phyloP scores from a whole-genome alignment of 2,329 filamentous ascomycete species.

The Trichocomaceae sp. region DNA sequence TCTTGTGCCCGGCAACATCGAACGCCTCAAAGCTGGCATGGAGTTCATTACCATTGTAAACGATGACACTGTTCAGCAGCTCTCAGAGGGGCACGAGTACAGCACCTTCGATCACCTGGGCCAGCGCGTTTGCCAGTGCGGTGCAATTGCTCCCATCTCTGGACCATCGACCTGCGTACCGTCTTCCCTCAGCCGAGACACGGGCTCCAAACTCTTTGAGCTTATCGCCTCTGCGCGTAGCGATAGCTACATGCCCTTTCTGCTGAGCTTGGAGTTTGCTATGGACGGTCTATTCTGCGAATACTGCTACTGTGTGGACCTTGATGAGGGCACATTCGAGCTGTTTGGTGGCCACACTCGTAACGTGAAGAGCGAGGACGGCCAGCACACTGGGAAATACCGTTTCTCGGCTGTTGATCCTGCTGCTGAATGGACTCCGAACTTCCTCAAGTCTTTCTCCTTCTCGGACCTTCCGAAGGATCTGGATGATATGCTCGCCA shows the following conservation, averaged over 20 bases:
- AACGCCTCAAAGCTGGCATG: constrained; percentile 18
- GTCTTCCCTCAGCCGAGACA: constrained; percentile 16
- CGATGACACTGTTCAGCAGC: background rate
- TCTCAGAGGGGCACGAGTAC: background rate
- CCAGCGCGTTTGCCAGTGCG: constrained; percentile 1
- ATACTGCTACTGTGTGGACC: constrained; percentile 23
- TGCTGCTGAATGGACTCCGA: background rate
- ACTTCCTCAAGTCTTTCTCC: constrained; percentile 1
- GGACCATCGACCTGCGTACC: background rate
- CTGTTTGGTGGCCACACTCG: constrained; percentile 12
- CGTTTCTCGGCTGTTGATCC: constrained; percentile 3
- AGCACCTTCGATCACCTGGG: background rate
- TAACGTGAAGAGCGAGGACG: background rate
- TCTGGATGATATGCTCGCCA: background rate
- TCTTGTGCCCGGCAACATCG: constrained; percentile 17
- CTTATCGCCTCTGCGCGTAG: constrained; percentile 14
- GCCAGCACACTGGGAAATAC: background rate
- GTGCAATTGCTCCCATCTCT: background rate
- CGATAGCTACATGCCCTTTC: constrained; percentile 15
- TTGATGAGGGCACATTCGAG: constrained; percentile 15
- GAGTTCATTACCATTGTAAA: constrained; percentile 14
- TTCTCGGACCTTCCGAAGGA: constrained; percentile 4
- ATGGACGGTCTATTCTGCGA: constrained; percentile 20
- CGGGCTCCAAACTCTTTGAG: constrained; percentile 16
- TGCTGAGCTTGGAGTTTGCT: constrained; percentile 18